A percentile compares a stretch with the other conserved stretches of the same genome.
phyloP scores from a whole-genome alignment of 83 land plant genomes.

The Picea abies region DNA sequence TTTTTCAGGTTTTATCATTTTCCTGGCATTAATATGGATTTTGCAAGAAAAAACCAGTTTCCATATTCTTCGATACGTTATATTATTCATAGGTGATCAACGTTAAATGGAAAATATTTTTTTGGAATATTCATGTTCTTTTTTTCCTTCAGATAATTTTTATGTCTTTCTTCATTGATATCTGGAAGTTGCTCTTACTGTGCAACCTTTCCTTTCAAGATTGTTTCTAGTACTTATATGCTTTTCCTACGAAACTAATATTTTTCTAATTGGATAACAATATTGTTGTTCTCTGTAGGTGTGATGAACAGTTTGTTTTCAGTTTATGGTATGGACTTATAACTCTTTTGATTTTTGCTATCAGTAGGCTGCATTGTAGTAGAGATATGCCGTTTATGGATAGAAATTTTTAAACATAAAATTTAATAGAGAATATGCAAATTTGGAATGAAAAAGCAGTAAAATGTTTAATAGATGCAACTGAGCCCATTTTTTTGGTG shows the following conservation, averaged over 20 bases:
- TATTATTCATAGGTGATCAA: constrained; percentile 90
- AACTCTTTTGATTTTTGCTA: background rate
- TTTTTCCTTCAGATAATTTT: constrained; percentile 4
- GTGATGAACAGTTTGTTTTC: constrained; percentile 99
- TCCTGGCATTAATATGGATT: constrained; percentile 84
- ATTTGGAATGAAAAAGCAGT: background rate
- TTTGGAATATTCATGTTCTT: background rate
- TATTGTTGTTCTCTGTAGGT: constrained; percentile 58
- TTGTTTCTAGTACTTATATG: background rate
- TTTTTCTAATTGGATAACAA: constrained; percentile 8
- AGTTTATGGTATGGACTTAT: constrained; percentile 76
- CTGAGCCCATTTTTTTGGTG: background rate
- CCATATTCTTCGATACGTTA: constrained; percentile 75
- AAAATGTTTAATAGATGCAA: background rate
- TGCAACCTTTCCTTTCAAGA: background rate
- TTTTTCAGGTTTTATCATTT: constrained; percentile 82
- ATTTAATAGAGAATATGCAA: background rate
- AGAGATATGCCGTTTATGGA: background rate
- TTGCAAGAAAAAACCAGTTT: constrained; percentile 78
- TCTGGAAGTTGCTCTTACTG: background rate
- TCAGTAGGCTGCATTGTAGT: background rate
- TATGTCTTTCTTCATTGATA: background rate
- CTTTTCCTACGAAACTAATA: background rate
- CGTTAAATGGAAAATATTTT: background rate
- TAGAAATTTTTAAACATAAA: background rate